Evolutionary conservation across 108 stramenopile genomes (phyloP).

Genomic region (Epithemia pelagica): DNA sequence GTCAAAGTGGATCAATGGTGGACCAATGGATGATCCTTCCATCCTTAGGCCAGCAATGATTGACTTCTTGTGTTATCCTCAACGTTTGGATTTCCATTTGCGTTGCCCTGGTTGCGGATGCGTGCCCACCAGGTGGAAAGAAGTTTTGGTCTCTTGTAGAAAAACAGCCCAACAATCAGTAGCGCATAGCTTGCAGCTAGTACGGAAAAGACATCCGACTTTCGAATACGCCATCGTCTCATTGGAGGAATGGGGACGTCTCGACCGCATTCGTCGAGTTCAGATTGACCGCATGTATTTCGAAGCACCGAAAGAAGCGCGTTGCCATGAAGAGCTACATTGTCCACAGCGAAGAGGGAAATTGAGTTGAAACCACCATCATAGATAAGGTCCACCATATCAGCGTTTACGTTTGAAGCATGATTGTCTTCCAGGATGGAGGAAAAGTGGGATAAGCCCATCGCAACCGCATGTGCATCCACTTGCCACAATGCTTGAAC

Average conservation of each 20-base stretch:
- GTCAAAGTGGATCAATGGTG: too few relatives aligned
- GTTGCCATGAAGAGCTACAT: conserved; percentile 66
- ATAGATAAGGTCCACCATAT: conserved; percentile 52
- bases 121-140: not conserved
- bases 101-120: not conserved
- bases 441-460: conserved; percentile 46
- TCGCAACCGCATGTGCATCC: conserved; percentile 37
- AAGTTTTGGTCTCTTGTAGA: not conserved
- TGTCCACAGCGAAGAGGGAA: conserved; percentile 54
- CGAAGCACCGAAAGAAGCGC: conserved; percentile 60
- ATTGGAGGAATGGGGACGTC: not conserved
- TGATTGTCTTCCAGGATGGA: conserved; percentile 62
- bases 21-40: too few relatives aligned
- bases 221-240: not conserved
- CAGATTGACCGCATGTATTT: conserved; percentile 60
- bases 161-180: not conserved
- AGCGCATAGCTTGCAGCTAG: not conserved
- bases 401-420: conserved; percentile 48
- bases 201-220: not conserved
- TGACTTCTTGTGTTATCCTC: too few relatives aligned
- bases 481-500: conserved; percentile 80
- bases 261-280: not conserved
- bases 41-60: too few relatives aligned
- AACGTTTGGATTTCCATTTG: too few relatives aligned
- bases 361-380: conserved; percentile 38